Conservation (phyloP, 2,329 filamentous ascomycete species). For the Calonectria henricotiae region DNA sequence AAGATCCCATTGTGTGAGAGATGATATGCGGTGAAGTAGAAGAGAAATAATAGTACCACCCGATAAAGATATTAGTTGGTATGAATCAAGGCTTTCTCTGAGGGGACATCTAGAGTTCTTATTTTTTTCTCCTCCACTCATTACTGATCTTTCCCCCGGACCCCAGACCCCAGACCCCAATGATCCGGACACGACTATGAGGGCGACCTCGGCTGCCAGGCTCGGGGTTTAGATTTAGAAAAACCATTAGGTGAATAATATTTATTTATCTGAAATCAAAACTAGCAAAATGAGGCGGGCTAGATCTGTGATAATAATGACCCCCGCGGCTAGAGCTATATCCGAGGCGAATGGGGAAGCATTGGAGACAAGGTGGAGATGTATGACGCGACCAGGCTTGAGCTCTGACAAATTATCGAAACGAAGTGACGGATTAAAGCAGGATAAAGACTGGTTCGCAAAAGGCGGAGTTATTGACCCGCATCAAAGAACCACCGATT, state of each 20-base stretch:
- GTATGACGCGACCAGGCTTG: conserved; percentile 40
- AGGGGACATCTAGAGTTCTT: conserved; percentile 7
- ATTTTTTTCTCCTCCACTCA: conserved; percentile 7
- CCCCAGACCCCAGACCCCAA: background rate
- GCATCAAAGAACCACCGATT: conserved; percentile 15
- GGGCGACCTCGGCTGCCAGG: conserved; percentile 5
- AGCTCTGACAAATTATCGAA: conserved; percentile 43
- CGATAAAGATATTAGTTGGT: background rate
- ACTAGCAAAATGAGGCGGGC: background rate
- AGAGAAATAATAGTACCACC: background rate
- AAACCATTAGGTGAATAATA: background rate
- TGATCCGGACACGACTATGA: background rate
- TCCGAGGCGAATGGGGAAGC: conserved; percentile 34
- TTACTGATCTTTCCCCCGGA: conserved; percentile 12
- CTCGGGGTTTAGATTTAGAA: conserved; percentile 8
- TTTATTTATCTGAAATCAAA: background rate
- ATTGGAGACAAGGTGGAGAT: conserved; percentile 38
- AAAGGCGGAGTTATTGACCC: conserved; percentile 38
- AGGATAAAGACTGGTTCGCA: conserved; percentile 25
- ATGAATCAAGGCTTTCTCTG: background rate
- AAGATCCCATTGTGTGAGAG: conserved; percentile 46
- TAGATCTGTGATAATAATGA: conserved; percentile 24
- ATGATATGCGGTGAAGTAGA: background rate
- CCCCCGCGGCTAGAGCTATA: conserved; percentile 44
- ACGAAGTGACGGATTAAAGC: conserved; percentile 39